A percentile compares a stretch with the other conserved stretches of the same genome.
Evolutionary conservation across 2,329 filamentous ascomycete genomes (phyloP).

Genomic region (Albifimbria verrucaria): DNA sequence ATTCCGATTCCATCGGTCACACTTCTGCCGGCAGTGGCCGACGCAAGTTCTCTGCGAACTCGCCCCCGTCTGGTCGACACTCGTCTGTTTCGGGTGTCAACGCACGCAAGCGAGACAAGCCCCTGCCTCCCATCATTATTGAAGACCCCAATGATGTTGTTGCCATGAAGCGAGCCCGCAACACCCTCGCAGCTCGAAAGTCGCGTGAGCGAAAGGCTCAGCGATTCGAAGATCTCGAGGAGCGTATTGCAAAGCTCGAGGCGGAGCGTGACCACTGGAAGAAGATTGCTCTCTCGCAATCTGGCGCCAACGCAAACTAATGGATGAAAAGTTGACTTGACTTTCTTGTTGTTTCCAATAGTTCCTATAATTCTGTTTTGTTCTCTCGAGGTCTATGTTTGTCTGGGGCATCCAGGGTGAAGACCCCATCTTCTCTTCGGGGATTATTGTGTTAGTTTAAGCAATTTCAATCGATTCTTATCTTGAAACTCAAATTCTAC

Average conservation of each 20-base stretch:
- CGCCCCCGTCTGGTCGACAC: conserved; percentile 49
- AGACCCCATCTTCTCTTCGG: neutral
- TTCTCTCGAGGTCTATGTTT: neutral
- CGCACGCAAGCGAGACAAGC: conserved; percentile 75
- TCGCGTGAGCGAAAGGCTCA: conserved; percentile 83
- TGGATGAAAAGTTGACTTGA: conserved; percentile 3
- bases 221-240: conserved; percentile 71
- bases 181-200: conserved; percentile 90
- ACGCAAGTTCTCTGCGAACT: conserved; percentile 47
- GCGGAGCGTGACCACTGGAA: conserved; percentile 66
- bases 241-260: conserved; percentile 66
- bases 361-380: neutral
- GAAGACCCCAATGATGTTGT: conserved; percentile 69
- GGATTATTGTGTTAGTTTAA: neutral
- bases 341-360: neutral
- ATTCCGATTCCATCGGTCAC: conserved; percentile 38
- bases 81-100: conserved; percentile 68
- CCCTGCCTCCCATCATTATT: conserved; percentile 73
- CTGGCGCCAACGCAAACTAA: conserved; percentile 29
- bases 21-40: conserved; percentile 35
- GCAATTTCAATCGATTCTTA: neutral
- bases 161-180: conserved; percentile 91
- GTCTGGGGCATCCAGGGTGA: neutral
- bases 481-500: too few relatives aligned
- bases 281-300: conserved; percentile 45